Percentiles rank a stretch among this genome's conserved stretches.
These are phyloP conservation scores for Phytophthora tubulina DNA, from an alignment of 352 stramenopile genomes.

Conservation along the genomic window DNA sequence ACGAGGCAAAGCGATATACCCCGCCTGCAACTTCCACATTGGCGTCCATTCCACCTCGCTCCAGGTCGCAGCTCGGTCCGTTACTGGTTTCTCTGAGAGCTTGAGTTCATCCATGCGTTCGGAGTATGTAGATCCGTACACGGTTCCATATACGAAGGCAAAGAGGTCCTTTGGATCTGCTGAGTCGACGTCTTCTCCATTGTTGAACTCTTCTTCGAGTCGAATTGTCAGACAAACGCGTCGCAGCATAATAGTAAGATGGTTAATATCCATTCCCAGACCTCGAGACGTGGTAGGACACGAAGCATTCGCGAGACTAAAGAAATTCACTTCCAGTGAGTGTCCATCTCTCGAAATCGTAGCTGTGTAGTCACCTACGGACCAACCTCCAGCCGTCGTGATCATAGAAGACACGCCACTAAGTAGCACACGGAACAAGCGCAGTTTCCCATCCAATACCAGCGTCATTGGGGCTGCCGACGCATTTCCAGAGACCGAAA, in stretches of 20 bases:
- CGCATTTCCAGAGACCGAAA: conserved; percentile 2
- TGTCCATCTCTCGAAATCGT: background rate
- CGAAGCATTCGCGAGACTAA: conserved; percentile 7
- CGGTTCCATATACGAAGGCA: conserved; percentile 14
- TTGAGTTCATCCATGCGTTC: background rate
- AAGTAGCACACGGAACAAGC: conserved; percentile 41
- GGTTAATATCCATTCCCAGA: background rate
- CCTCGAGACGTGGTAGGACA: too few species aligned
- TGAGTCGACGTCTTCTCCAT: background rate
- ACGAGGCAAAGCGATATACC: background rate
- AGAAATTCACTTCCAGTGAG: conserved; percentile 13
- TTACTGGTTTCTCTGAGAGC: background rate
- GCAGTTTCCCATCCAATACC: conserved; percentile 38
- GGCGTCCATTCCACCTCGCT: conserved; percentile 9
- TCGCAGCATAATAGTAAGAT: background rate
- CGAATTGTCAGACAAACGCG: conserved; percentile 8
- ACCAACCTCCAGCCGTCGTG: conserved; percentile 21
- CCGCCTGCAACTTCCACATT: conserved; percentile 11
- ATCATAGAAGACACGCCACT: conserved; percentile 34
- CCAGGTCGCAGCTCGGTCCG: conserved; percentile 19
- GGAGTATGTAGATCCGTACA: conserved; percentile 14
- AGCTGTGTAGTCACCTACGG: conserved; percentile 25
- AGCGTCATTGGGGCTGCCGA: conserved; percentile 24
- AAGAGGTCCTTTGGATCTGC: background rate
- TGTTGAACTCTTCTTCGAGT: conserved; percentile 9